Base-by-base conservation (phyloP, 495 filamentous ascomycete species). In the Articulospora tetracladia region DNA sequence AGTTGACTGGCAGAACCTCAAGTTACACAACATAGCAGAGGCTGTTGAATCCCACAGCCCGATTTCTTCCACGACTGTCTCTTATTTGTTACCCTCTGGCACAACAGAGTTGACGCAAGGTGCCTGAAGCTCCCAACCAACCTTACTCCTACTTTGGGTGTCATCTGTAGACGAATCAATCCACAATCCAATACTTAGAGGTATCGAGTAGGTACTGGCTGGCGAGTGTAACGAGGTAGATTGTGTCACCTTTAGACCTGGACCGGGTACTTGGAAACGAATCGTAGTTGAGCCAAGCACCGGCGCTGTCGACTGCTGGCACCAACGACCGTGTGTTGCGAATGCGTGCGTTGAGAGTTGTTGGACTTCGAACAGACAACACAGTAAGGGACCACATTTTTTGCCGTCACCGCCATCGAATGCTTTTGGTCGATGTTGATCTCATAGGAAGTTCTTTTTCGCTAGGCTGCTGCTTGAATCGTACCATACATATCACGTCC, bases 11-110 rank as follows among this genome's bases (percentile, higher is more conserved):
- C n/a, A 19, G 39, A 44, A 44, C 39, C 39, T n/a, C 39, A 7
- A 44, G 39, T 44, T 44, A 44, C 39, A 44, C 39, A 44, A 44
- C 8, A 44, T 17, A 15, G 30, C 10, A 3, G 4, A 44, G 8
- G 39, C 39, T 3, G n/a, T 12, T 17, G 15, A 44, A 44, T 44
- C 11, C 8, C 8, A 44, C 17, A 44, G n/a, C 39, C 17, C 39
- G 39, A 44, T 44, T 17, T 44, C n/a, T 7, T 19, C 39, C n/a
- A 12, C 17, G 3, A 44, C 39, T 44, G n/a, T 17, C 4, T 44
- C 39, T 20, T 12, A 44, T 56, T 56, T 56, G 54, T 56, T 56
- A 56, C 54, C 54, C 10, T 19, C 3, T 44, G 39, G 8, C 15
- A 17, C 39, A 44, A n/a, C 11, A 44, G 39, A 44, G n/a, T 3